A percentile compares a stretch with the other conserved stretches of the same genome.
Evolutionary conservation across 2,329 filamentous ascomycete genomes (phyloP).

Genomic region (Pseudocercospora ulei): DNA sequence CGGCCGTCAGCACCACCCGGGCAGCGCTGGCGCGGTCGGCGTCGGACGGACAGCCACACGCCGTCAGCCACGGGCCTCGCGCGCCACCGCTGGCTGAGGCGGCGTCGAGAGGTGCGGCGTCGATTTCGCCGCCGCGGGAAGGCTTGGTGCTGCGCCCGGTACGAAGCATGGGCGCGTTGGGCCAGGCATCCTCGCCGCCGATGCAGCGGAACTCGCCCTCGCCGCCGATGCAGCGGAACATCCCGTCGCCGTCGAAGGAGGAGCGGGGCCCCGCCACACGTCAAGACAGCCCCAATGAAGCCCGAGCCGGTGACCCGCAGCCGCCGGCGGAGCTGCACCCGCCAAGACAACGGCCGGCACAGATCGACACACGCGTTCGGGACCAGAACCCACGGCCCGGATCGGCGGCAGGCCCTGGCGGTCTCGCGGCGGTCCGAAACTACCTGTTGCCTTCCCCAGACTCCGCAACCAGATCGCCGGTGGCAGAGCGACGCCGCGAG

Average conservation of each 20-base stretch:
- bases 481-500: conserved; percentile 22
- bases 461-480: conserved; percentile 18
- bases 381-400: conserved; percentile 2
- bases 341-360: conserved; percentile 12
- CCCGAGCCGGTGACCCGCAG: background rate
- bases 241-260: conserved; percentile 20
- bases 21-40: conserved; percentile 26
- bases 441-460: conserved; percentile 1
- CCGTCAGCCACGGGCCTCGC: conserved; percentile 9
- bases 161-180: conserved; percentile 24
- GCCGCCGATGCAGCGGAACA: conserved; percentile 23
- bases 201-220: conserved; percentile 24
- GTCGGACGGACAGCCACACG: conserved; percentile 25
- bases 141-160: conserved; percentile 19
- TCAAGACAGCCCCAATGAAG: background rate
- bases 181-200: conserved; percentile 25
- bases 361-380: conserved; percentile 17
- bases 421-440: conserved; percentile 1
- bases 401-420: background rate
- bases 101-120: conserved; percentile 3
- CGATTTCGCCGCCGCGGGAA: conserved; percentile 6
- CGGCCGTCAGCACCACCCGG: conserved; percentile 59
- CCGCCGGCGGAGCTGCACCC: conserved; percentile 1
- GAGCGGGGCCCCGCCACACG: conserved; percentile 10
- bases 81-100: conserved; percentile 17